These are phyloP conservation scores for Xylariaceae sp. DNA, from an alignment of 2,329 filamentous ascomycete species.

Conservation along the genomic window DNA sequence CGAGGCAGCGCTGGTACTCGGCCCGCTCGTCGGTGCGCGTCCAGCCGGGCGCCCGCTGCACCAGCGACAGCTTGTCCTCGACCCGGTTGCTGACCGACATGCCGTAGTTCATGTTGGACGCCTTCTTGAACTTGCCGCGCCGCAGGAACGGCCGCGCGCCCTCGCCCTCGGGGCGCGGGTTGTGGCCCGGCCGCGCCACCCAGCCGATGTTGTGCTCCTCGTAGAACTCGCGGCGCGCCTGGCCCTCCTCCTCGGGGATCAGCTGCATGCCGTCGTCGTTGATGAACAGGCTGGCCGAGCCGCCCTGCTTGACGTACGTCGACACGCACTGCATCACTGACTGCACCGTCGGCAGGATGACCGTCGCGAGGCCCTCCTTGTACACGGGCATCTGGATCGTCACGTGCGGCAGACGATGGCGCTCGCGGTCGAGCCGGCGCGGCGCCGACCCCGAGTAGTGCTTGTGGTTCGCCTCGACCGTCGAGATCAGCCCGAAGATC, in stretches of 20 bases:
- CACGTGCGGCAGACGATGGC: constrained; percentile 37
- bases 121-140: constrained; percentile 62
- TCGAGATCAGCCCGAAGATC: constrained; percentile 41
- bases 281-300: constrained; percentile 59
- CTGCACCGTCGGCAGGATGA: constrained; percentile 48
- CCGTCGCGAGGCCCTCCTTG: constrained; percentile 38
- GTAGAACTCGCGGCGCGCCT: constrained; percentile 46
- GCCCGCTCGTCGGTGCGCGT: constrained; percentile 59
- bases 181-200: constrained; percentile 44
- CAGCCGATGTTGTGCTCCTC: constrained; percentile 51
- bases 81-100: constrained; percentile 62
- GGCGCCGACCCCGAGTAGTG: constrained; percentile 35
- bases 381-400: constrained; percentile 44
- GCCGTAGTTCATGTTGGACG: constrained; percentile 66
- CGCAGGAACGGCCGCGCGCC: constrained; percentile 45
- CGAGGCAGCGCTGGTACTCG: constrained; percentile 58
- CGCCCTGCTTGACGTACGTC: constrained; percentile 54
- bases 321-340: constrained; percentile 51
- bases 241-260: constrained; percentile 40
- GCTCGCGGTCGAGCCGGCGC: constrained; percentile 28
- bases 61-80: constrained; percentile 56
- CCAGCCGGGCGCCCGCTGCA: constrained; percentile 55
- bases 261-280: constrained; percentile 64
- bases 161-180: constrained; percentile 43
- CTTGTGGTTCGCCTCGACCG: constrained; percentile 36